Percentiles rank a stretch among this genome's conserved stretches.
Evolutionary conservation across 75 land plant genomes (phyloP).

Genomic region (Chamaecyparis obtusa): DNA sequence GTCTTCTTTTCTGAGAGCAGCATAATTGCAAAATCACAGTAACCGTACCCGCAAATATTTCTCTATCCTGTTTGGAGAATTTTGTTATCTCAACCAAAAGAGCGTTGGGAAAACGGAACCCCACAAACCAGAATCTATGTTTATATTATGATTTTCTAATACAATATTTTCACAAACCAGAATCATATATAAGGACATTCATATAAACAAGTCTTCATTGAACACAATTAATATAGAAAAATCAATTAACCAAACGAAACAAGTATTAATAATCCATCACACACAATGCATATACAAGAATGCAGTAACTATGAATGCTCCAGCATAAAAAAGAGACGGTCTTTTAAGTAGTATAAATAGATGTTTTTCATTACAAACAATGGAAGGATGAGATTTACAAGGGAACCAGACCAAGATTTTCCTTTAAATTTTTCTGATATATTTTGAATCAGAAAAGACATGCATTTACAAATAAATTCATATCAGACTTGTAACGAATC

Average conservation of each 20-base stretch:
- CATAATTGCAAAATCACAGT: too few relatives aligned
- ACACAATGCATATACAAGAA: neutral
- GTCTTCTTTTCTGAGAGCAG: too few relatives aligned
- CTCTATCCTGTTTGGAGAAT: too few relatives aligned
- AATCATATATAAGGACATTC: too few relatives aligned
- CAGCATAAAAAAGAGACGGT: neutral
- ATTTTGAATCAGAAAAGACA: slow-evolving; percentile 4
- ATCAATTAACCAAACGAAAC: neutral
- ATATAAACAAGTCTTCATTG: neutral
- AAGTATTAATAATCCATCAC: neutral
- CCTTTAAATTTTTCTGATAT: neutral
- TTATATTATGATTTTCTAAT: too few relatives aligned
- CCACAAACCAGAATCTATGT: too few relatives aligned
- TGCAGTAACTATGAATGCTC: neutral
- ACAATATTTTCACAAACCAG: too few relatives aligned
- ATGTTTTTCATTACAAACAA: neutral
- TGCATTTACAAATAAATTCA: slow-evolving; percentile 6
- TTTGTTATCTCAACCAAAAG: too few relatives aligned
- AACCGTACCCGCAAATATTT: too few relatives aligned
- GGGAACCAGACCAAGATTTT: neutral
- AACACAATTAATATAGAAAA: neutral
- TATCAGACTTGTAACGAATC: neutral
- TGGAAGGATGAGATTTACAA: neutral
- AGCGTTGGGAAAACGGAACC: too few relatives aligned
- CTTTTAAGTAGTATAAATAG: neutral